Evolutionary conservation across 192 early-diverging fungal species (phyloP), one percentile per base, ranked within the genome.

Genomic region (Mortierella alpina): DNA sequence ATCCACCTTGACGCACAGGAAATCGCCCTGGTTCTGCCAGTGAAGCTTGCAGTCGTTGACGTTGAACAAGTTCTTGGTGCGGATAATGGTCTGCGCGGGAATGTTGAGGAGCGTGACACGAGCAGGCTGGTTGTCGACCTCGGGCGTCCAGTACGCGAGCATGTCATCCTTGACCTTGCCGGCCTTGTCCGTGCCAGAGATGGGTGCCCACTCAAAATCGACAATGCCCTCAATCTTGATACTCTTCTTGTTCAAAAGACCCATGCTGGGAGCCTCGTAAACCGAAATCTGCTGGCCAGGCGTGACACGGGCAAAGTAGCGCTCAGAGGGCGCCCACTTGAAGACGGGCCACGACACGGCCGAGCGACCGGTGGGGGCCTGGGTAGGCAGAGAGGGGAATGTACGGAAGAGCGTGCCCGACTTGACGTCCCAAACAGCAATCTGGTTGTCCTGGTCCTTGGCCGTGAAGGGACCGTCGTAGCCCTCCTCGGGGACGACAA

Each of bases 11-110:
- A 98, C 97, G 46, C 94, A 92, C 46, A 99, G 87, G 84, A 94
- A 95, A 56, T 96, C 90, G 68, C 97, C 97, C 69, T 87, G 85
- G 42, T 89, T 89, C 76, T 98, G 97, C 96, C 96, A 98, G 89
- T 91, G 90, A 62, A 99, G 85, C 58, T 95, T 93, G 76, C 94
- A 95, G 59, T 93, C 90, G 58, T 87, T 91, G 45, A 98, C 96
- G 84, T 91, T 96, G 87, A 98, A 97, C 90, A 99, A 89, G 85
- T 98, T 98, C 91, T 98, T 99, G 59, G 96, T 98, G 65, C 96
- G 92, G 49, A 98, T 65, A 63, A 97, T 89, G 60, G 96, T 91
- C 81, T 93, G 92, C 68, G 68, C 83, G 39, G 97, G 97, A n/a
- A 98, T 78, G 48, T 87, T 85, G 69, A 97, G 82, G 44, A 99